Evolutionary conservation across 345 rosid species (phyloP).

Genomic region (Pistacia integerrima): DNA sequence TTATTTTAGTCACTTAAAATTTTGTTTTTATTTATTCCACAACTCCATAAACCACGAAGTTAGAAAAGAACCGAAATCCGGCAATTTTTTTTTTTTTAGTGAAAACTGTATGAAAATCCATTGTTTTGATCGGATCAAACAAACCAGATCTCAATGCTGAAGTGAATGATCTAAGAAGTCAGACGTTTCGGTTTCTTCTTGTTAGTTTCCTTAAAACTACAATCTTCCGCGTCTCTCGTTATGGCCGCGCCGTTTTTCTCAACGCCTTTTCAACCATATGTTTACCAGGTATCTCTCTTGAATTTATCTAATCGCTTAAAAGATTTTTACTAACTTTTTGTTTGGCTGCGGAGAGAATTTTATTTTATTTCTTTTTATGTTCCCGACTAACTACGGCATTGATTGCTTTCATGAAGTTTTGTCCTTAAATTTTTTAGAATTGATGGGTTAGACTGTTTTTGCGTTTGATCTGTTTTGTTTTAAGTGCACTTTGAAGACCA

Average conservation of each 20-base stretch:
- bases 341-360: slow-evolving; percentile 18
- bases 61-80: neutral
- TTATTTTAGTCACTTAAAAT: slow-evolving; percentile 10
- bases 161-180: neutral
- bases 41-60: neutral
- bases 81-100: neutral
- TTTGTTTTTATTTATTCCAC: neutral
- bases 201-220: neutral
- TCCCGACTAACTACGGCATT: neutral
- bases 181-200: slow-evolving; percentile 3
- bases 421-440: neutral
- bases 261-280: slow-evolving; percentile 96
- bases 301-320: neutral
- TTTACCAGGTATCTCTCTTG: slow-evolving; percentile 73
- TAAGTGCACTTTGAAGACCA: slow-evolving; percentile 14
- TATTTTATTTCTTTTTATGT: neutral
- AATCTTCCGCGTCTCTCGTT: slow-evolving; percentile 18
- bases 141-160: neutral
- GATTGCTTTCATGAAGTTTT: neutral
- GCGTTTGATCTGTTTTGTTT: slow-evolving; percentile 28
- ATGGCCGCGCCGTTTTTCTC: slow-evolving; percentile 99
- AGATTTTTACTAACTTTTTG: slow-evolving; percentile 7
- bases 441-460: slow-evolving; percentile 19
- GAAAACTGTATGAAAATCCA: neutral
- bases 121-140: slow-evolving; percentile 8